These are phyloP conservation scores for Pseudogymnoascus sp. DNA, from an alignment of 2,329 filamentous ascomycete species.

Conservation along the genomic window DNA sequence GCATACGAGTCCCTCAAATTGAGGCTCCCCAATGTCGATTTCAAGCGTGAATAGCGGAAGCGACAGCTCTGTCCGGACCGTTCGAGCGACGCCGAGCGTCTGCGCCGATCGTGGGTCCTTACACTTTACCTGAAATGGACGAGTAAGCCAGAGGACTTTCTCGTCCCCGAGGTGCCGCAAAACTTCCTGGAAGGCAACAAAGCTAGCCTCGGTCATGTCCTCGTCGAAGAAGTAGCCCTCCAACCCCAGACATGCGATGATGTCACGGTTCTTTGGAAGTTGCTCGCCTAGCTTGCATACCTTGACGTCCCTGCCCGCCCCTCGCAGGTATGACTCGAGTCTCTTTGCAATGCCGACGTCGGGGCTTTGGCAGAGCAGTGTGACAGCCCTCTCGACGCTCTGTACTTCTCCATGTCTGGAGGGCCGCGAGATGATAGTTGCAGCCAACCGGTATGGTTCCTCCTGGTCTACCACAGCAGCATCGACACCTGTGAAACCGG, in stretches of 20 bases:
- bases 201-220: background rate
- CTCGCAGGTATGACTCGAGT: background rate
- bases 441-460: constrained; percentile 15
- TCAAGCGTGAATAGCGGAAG: constrained; percentile 21
- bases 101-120: constrained; percentile 18
- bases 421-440: constrained; percentile 17
- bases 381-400: background rate
- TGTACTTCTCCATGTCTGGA: background rate
- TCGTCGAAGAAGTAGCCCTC: background rate
- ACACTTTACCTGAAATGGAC: constrained; percentile 16
- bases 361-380: background rate
- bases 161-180: background rate
- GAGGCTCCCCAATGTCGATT: background rate
- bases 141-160: constrained; percentile 19
- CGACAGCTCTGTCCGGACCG: constrained; percentile 19
- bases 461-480: constrained; percentile 22
- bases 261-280: constrained; percentile 14
- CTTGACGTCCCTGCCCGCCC: constrained; percentile 11
- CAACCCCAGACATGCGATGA: background rate
- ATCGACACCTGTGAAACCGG: constrained; percentile 26
- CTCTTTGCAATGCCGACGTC: background rate
- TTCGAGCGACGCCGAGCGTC: constrained; percentile 19
- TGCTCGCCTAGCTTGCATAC: constrained; percentile 10
- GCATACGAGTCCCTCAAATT: no score
- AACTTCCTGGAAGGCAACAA: background rate